Base-by-base conservation (phyloP, 1,284 basidiomycete species). In the Austroboletus novae-zelandiae region DNA sequence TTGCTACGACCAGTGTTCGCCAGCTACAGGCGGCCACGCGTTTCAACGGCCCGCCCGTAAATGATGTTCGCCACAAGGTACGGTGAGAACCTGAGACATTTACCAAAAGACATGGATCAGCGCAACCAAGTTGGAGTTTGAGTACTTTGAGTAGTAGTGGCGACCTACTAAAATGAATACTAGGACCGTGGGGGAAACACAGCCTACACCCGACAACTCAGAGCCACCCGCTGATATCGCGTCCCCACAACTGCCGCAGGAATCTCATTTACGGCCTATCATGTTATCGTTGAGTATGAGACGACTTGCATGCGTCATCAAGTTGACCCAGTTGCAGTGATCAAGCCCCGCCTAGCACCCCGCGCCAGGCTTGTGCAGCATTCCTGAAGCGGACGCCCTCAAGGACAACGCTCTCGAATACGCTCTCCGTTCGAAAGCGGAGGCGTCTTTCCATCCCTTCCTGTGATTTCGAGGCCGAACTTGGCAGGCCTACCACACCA, bases 331-430 rank as follows among this genome's bases (percentile, higher is more conserved):
- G 27, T 52, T 36, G 37, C 50, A 66, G 63, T 49, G 55, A 67
- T 61, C 54, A 47, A 43, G 55, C 40, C n/a, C 49, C 58, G 43
- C 54, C 63, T 25, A 55, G 51, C 18, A 66, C 65, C n/a, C 68
- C 68, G 20, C 61, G 41, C 47, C 63, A 54, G n/a, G 40, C 52
- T 51, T 70, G 68, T 47, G 47, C 48, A 29, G 58, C 66, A 63
- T 60, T 51, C 46, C 45, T 53, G 50, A 69, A 70, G 30, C 65
- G 65, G 4, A 67, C 65, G 3, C 68, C 68, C 9, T 68, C 68
- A 40, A 66, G 57, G 35, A 43, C 61, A 30, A 68, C 52, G 11
- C 51, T 67, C 30, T 66, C 56, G 4, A 67, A 62, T 27, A 61
- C 58, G 13, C 63, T 66, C 17, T 70, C 65, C 29, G n/a, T 48